Evolutionary conservation across 768 basidiomycete species (phyloP).

Genomic region (Leccinum variicolor): DNA sequence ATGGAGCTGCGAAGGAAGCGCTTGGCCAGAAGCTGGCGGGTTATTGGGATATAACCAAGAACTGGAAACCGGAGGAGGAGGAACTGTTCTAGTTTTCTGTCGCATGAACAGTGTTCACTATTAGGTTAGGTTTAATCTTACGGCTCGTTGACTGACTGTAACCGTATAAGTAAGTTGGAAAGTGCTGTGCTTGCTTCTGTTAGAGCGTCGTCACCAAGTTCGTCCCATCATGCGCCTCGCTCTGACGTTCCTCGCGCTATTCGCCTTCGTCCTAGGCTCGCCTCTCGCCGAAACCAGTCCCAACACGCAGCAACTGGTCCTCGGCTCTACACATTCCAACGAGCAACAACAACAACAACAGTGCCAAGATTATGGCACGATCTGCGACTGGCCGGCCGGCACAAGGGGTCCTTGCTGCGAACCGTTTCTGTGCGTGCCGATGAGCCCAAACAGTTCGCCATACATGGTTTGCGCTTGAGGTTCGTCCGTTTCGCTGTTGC

Average conservation of each 20-base stretch:
- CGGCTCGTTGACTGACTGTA: no score
- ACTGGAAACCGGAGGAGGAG: slow-evolving; percentile 81
- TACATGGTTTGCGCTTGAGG: slow-evolving; percentile 12
- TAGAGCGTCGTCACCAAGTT: background rate
- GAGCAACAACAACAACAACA: background rate
- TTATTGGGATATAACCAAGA: slow-evolving; percentile 95
- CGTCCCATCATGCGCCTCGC: slow-evolving; percentile 7
- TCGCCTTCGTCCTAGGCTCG: slow-evolving; percentile 1
- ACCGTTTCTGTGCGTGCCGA: slow-evolving; percentile 8
- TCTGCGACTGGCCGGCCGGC: background rate
- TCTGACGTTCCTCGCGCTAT: background rate
- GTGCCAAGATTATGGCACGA: background rate
- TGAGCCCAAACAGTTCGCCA: slow-evolving; percentile 1
- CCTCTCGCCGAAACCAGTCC: background rate
- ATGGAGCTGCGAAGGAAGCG: slow-evolving; percentile 79
- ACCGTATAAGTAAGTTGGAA: background rate
- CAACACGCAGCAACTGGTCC: slow-evolving; percentile 1
- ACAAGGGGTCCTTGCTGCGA: slow-evolving; percentile 11
- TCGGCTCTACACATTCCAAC: background rate
- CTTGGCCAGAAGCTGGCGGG: slow-evolving; percentile 83
- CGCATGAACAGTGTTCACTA: background rate
- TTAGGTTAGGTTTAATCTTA: background rate
- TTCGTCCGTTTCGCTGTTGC: background rate
- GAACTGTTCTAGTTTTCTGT: slow-evolving; percentile 48
- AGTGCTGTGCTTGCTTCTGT: background rate